Conservation (phyloP, 306 rosid species). For the Glycyrrhiza uralensis region DNA sequence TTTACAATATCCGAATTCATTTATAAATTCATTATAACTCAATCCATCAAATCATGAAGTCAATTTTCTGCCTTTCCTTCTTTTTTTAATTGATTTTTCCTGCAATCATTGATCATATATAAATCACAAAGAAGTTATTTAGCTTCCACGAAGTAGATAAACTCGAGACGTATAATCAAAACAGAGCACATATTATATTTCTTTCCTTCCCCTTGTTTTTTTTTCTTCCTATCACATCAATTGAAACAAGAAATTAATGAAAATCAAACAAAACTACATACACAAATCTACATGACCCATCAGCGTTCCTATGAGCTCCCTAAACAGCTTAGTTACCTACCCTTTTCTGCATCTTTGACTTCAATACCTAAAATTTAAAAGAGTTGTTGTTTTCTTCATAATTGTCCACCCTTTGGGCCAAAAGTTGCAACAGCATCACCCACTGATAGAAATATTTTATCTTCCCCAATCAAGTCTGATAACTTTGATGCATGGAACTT, state of each 20-base stretch:
- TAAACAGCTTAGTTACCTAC: conserved; percentile 3
- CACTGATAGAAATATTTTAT: conserved; percentile 64
- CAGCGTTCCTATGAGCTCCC: not conserved
- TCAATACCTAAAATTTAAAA: not conserved
- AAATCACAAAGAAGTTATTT: not conserved
- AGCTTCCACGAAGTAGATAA: not conserved
- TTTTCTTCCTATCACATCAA: not conserved
- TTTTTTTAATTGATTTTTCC: not conserved
- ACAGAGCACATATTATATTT: not conserved
- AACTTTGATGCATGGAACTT: conserved; percentile 64
- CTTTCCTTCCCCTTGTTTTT: not conserved
- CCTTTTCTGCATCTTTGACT: not conserved
- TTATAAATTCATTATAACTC: not conserved
- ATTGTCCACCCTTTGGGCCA: conserved; percentile 30
- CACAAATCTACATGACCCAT: not conserved
- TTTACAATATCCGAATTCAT: not conserved
- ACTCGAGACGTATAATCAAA: not conserved
- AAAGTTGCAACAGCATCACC: conserved; percentile 56
- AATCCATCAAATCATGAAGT: not conserved
- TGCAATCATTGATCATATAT: not conserved
- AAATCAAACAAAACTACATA: not conserved
- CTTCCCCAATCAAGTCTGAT: conserved; percentile 47
- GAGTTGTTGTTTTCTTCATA: not conserved
- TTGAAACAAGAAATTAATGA: not conserved
- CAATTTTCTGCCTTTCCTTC: not conserved